Evolutionary conservation across 1,284 basidiomycete species (phyloP).

Genomic region (Heterobasidion annosum): DNA sequence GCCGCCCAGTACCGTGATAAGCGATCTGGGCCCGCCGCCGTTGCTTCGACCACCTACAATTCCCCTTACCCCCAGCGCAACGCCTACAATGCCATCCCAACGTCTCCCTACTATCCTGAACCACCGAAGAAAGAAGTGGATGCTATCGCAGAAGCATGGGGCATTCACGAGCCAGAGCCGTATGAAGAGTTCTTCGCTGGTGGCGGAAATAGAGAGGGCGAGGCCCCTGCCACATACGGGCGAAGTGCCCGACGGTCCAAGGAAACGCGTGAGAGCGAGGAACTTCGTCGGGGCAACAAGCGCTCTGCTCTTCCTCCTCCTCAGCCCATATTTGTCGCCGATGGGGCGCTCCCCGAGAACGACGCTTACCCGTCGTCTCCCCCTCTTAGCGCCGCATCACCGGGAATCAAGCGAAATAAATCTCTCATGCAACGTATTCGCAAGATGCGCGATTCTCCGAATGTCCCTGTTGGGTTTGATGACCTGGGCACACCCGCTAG

Average conservation of each 20-base stretch:
- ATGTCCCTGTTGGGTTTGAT: slow-evolving; percentile 56
- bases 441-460: slow-evolving; percentile 75
- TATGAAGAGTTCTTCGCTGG: slow-evolving; percentile 82
- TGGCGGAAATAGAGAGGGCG: slow-evolving; percentile 35
- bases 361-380: slow-evolving; percentile 18
- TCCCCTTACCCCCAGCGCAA: slow-evolving; percentile 45
- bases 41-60: slow-evolving; percentile 25
- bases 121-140: slow-evolving; percentile 72
- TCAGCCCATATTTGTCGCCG: slow-evolving; percentile 66
- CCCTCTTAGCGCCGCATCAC: slow-evolving; percentile 26
- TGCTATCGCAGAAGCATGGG: slow-evolving; percentile 80
- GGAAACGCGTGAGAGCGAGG: slow-evolving; percentile 5
- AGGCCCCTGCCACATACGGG: slow-evolving; percentile 41
- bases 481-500: slow-evolving; percentile 25
- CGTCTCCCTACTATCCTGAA: slow-evolving; percentile 34
- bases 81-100: slow-evolving; percentile 18
- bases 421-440: slow-evolving; percentile 79
- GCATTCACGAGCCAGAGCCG: slow-evolving; percentile 80
- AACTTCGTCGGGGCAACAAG: slow-evolving; percentile 15
- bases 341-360: slow-evolving; percentile 28
- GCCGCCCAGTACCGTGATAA: slow-evolving; percentile 20
- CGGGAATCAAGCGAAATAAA: slow-evolving; percentile 58
- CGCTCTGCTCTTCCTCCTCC: slow-evolving; percentile 62
- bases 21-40: slow-evolving; percentile 7
- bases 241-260: slow-evolving; percentile 16